Conservation (phyloP, 2,329 filamentous ascomycete species). For the Akanthomyces dipterigenus region DNA sequence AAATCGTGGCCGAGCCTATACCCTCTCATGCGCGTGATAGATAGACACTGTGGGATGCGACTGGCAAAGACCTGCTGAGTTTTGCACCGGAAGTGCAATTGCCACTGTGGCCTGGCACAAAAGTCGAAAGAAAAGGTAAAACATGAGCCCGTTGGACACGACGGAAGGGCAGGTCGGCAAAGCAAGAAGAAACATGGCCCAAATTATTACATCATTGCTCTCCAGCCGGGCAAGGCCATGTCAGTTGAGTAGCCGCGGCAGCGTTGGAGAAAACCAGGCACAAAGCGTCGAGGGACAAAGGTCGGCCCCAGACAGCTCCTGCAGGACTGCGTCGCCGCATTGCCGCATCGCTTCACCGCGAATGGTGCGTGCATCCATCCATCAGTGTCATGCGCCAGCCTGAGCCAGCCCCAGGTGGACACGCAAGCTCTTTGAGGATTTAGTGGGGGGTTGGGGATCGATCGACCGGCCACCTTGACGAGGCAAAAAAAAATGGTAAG, state of each 20-base stretch:
- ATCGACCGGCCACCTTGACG: neutral
- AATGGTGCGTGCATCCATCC: conserved; percentile 4
- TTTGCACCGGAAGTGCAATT: no score
- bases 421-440: conserved; percentile 1
- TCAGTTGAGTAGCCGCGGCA: neutral
- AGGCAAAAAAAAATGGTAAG: neutral
- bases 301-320: no score
- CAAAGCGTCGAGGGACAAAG: no score
- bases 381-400: neutral
- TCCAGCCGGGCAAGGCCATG: neutral
- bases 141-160: neutral
- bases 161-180: neutral
- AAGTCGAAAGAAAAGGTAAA: neutral
- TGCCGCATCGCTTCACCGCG: neutral
- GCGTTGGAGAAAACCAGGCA: neutral
- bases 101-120: no score
- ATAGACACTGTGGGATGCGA: no score
- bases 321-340: no score
- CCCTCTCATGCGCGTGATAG: no score
- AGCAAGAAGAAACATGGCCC: neutral
- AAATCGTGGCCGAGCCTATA: no score
- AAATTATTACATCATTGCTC: neutral
- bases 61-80: no score
- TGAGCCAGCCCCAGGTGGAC: neutral
- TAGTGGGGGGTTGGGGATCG: neutral